phyloP scores from a whole-genome alignment of 2,329 filamentous ascomycete genomes.

The Cyphellophora europaea region DNA sequence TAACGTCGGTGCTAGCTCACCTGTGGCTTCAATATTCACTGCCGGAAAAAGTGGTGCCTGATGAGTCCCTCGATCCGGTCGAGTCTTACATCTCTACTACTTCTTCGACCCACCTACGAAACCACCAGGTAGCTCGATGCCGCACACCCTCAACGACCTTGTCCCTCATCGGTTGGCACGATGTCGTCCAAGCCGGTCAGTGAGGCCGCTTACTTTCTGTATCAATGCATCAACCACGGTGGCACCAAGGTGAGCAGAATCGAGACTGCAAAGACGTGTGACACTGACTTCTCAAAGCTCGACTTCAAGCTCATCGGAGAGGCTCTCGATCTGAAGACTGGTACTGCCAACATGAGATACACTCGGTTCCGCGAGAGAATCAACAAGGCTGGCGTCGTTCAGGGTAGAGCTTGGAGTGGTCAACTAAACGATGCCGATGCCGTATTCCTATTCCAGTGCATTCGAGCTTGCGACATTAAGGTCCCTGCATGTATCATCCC shows the following conservation, averaged over 20 bases:
- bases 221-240: conserved; percentile 30
- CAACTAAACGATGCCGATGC: neutral
- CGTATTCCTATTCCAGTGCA: conserved; percentile 3
- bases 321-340: conserved; percentile 25
- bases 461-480: neutral
- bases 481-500: neutral
- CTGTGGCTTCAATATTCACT: neutral
- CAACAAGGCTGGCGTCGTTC: conserved; percentile 4
- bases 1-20: neutral
- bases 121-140: neutral
- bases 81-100: conserved; percentile 1
- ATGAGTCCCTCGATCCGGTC: neutral
- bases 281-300: conserved; percentile 21
- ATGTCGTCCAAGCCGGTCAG: conserved; percentile 31
- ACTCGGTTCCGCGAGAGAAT: conserved; percentile 24
- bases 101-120: neutral
- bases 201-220: conserved; percentile 34
- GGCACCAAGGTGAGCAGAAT: conserved; percentile 26
- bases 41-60: neutral
- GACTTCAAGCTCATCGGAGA: conserved; percentile 29
- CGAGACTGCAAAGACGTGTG: neutral
- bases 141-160: neutral
- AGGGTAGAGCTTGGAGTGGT: neutral
- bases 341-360: conserved; percentile 31
- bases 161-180: neutral